Evolutionary conservation across 2,329 filamentous ascomycete genomes (phyloP).

Genomic region (Chaetomiaceae sp.): DNA sequence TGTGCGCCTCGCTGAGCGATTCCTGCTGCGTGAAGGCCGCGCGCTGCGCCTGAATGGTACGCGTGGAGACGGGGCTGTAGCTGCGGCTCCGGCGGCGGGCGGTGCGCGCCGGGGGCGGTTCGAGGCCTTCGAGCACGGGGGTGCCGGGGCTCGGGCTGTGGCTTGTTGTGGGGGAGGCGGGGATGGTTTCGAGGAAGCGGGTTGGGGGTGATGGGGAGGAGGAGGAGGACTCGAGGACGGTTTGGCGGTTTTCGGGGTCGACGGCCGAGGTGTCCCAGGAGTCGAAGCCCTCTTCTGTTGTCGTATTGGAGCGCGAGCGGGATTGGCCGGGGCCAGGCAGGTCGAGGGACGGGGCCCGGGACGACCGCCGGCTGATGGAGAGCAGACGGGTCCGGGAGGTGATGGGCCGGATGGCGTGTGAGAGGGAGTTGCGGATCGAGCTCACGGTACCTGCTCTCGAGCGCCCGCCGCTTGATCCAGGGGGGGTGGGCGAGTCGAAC

Average conservation of each 20-base stretch:
- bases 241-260: conserved; percentile 57
- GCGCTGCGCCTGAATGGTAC: conserved; percentile 31
- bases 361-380: conserved; percentile 34
- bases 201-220: conserved; percentile 41
- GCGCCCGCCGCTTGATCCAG: conserved; percentile 42
- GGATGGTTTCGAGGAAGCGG: conserved; percentile 66
- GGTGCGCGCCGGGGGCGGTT: conserved; percentile 45
- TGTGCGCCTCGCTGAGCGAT: conserved; percentile 58
- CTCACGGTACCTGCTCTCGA: conserved; percentile 43
- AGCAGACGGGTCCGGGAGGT: conserved; percentile 55
- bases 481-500: conserved; percentile 38
- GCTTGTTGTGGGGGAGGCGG: conserved; percentile 59
- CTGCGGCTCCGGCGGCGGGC: conserved; percentile 46
- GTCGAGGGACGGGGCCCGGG: conserved; percentile 45
- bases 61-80: conserved; percentile 42
- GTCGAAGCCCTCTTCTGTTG: conserved; percentile 61
- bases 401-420: conserved; percentile 48
- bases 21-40: conserved; percentile 33
- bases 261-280: conserved; percentile 70
- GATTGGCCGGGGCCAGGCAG: conserved; percentile 36
- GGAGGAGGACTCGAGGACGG: conserved; percentile 46
- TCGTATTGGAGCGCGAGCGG: conserved; percentile 29
- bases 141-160: conserved; percentile 60
- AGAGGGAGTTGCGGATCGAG: conserved; percentile 47
- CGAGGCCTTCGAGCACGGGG: conserved; percentile 51